Conservation (phyloP, 73 alveolate genomes). For the Diophrys appendiculata region DNA sequence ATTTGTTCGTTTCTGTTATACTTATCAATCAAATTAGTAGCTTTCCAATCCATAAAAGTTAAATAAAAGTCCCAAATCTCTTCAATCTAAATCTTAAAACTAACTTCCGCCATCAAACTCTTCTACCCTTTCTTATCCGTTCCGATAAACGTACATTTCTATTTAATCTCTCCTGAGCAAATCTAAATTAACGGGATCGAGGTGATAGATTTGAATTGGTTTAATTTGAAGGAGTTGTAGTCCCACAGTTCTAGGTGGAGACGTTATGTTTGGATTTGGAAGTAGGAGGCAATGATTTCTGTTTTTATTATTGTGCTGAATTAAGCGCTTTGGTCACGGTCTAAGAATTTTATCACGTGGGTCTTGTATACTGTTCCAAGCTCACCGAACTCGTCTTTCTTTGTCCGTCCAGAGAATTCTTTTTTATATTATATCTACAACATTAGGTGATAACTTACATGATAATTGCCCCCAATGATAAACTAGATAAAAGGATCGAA, state of each 20-base stretch:
- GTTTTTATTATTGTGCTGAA: constrained; percentile 38
- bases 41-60: constrained; percentile 58
- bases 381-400: constrained; percentile 22
- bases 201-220: constrained; percentile 21
- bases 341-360: constrained; percentile 37
- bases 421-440: constrained; percentile 46
- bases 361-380: constrained; percentile 44
- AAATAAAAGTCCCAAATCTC: constrained; percentile 60
- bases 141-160: constrained; percentile 4
- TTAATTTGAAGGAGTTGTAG: constrained; percentile 51
- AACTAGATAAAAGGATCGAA: constrained; percentile 50
- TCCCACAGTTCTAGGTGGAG: constrained; percentile 51
- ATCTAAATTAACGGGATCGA: constrained; percentile 42
- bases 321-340: constrained; percentile 14
- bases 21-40: not conserved
- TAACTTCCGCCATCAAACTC: constrained; percentile 16
- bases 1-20: not conserved
- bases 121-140: constrained; percentile 2
- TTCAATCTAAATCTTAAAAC: constrained; percentile 27
- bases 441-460: constrained; percentile 4
- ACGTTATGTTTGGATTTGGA: constrained; percentile 27
- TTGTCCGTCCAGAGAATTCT: constrained; percentile 7
- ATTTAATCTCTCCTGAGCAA: constrained; percentile 27
- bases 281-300: constrained; percentile 47
- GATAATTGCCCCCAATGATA: constrained; percentile 56